These are phyloP conservation scores for Sicyos edulis DNA, from an alignment of 306 rosid genomes.

Conservation along the genomic window DNA sequence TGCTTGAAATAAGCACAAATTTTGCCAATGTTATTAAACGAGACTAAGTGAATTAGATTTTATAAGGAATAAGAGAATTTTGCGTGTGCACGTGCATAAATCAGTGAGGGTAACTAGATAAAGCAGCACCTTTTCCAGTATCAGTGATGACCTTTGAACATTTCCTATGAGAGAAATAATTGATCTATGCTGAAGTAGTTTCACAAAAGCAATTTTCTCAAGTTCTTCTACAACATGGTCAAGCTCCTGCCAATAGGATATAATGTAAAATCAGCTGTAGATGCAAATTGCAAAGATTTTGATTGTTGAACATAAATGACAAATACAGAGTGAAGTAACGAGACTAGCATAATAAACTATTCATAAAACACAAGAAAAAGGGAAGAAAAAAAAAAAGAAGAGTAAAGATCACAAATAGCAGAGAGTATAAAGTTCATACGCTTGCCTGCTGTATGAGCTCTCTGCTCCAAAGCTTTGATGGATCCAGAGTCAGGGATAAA, in stretches of 20 bases:
- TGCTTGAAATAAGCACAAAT: neutral
- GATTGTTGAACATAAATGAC: constrained; percentile 8
- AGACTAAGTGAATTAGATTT: neutral
- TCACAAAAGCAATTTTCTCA: constrained; percentile 85
- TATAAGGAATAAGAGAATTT: neutral
- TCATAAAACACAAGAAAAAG: neutral
- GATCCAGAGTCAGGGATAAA: constrained; percentile 82
- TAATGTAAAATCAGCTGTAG: neutral
- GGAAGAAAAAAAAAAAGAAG: too few species aligned
- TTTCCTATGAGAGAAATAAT: constrained; percentile 95
- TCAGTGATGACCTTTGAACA: constrained; percentile 80
- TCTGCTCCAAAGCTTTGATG: constrained; percentile 88
- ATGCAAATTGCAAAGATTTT: neutral
- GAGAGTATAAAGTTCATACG: constrained; percentile 23
- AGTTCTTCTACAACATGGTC: constrained; percentile 84
- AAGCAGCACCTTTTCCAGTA: constrained; percentile 84
- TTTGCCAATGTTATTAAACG: neutral
- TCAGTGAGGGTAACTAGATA: neutral
- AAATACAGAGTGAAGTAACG: neutral
- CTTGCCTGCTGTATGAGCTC: constrained; percentile 84
- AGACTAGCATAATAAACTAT: neutral
- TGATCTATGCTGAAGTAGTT: constrained; percentile 83
- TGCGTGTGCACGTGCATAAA: neutral
- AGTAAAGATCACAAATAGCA: neutral
- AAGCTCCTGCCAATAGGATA: constrained; percentile 62